These are phyloP conservation scores for Leishmania aethiopica DNA, from an alignment of 208 protist species.

Conservation along the genomic window DNA sequence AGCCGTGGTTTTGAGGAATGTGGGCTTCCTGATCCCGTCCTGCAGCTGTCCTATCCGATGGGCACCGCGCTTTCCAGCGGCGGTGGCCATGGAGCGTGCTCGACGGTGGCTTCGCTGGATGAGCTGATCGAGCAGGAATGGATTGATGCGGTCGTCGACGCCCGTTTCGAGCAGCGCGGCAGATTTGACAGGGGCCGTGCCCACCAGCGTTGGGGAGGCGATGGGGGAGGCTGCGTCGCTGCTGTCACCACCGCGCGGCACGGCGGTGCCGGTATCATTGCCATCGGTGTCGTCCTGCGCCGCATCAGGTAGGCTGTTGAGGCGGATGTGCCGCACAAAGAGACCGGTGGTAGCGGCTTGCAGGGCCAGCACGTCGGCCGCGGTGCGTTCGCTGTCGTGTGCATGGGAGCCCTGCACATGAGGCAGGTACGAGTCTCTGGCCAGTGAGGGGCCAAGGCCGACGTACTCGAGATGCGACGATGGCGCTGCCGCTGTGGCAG, in stretches of 20 bases:
- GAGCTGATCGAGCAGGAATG: slow-evolving; percentile 22
- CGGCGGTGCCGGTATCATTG: too few species aligned
- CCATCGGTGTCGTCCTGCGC: not conserved
- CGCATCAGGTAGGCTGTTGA: not conserved
- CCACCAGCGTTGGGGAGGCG: not conserved
- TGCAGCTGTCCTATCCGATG: not conserved
- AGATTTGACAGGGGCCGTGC: slow-evolving; percentile 11
- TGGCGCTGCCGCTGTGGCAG: slow-evolving; percentile 1
- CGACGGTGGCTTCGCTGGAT: slow-evolving; percentile 18
- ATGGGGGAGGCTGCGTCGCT: not conserved
- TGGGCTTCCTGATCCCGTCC: not conserved
- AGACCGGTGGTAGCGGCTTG: slow-evolving; percentile 30
- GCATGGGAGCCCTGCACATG: not conserved
- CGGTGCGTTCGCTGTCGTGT: not conserved
- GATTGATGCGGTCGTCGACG: slow-evolving; percentile 32
- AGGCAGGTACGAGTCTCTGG: slow-evolving; percentile 21
- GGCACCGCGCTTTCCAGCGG: slow-evolving; percentile 1
- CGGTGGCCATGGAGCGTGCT: slow-evolving; percentile 1
- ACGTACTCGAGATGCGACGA: slow-evolving; percentile 26
- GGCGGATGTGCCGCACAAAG: slow-evolving; percentile 21
- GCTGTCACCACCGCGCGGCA: not conserved
- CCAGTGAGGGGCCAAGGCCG: slow-evolving; percentile 3
- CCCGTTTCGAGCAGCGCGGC: slow-evolving; percentile 26
- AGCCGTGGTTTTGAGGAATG: not conserved
- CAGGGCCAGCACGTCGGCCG: slow-evolving; percentile 13